Conservation (phyloP, 345 rosid genomes). For the Eucalyptus shirleyi region DNA sequence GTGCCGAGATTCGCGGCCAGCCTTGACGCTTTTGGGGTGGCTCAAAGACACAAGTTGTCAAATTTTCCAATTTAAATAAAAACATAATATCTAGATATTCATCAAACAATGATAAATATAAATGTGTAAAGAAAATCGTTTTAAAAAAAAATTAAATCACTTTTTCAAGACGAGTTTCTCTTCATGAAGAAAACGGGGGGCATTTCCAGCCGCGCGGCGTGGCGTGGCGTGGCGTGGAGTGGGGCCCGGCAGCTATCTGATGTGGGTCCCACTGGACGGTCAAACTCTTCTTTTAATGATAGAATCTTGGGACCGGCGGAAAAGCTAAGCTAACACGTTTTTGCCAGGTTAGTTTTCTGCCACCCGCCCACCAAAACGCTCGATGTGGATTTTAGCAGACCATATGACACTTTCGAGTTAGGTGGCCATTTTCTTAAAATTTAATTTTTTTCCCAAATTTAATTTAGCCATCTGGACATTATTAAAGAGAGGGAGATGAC, state of each 20-base stretch:
- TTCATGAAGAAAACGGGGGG: neutral
- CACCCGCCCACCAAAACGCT: neutral
- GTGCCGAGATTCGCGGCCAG: neutral
- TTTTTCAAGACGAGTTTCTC: neutral
- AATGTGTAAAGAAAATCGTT: neutral
- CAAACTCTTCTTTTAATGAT: neutral
- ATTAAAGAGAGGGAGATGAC: fast-evolving
- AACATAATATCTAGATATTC: neutral
- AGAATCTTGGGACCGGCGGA: neutral
- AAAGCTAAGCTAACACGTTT: neutral
- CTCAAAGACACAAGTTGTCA: neutral
- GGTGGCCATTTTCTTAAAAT: neutral
- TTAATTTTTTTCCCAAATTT: neutral
- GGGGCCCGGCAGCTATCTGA: neutral
- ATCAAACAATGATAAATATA: neutral
- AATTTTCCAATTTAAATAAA: neutral
- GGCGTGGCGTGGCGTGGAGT: neutral
- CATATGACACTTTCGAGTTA: neutral
- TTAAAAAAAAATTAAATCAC: neutral
- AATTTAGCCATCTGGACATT: neutral
- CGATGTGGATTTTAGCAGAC: neutral
- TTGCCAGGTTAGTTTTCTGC: neutral
- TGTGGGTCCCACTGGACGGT: neutral
- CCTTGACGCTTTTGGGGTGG: neutral
- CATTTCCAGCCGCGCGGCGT: neutral